phyloP scores from a whole-genome alignment of 306 rosid species.

The Gynostemma pentaphyllum region DNA sequence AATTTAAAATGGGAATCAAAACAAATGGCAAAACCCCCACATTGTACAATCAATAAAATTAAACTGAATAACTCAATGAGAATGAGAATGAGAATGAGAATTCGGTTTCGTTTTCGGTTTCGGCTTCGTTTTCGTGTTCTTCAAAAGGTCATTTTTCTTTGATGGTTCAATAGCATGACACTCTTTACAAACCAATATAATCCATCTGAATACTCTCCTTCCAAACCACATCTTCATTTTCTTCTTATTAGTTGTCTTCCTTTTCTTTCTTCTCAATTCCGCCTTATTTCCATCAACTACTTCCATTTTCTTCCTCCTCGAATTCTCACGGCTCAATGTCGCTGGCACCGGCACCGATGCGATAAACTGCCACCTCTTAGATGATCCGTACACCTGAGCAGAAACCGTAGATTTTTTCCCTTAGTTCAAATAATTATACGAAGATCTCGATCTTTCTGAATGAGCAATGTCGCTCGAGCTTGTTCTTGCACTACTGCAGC shows the following conservation, averaged over 20 bases:
- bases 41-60: neutral
- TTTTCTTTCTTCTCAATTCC: conserved; percentile 9
- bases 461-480: conserved; percentile 47
- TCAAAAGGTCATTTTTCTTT: conserved; percentile 1
- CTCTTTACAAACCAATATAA: conserved; percentile 9
- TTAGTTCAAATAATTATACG: conserved; percentile 13
- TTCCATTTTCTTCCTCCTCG: conserved; percentile 26
- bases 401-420: conserved; percentile 13
- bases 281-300: conserved; percentile 7
- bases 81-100: no score
- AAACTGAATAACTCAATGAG: neutral
- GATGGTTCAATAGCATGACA: conserved; percentile 16
- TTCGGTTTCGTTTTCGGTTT: neutral
- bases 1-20: neutral
- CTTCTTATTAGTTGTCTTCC: neutral
- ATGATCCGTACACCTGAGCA: conserved; percentile 33
- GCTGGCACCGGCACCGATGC: conserved; percentile 33
- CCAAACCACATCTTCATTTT: conserved; percentile 15
- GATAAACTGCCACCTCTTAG: conserved; percentile 76
- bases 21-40: no score
- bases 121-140: conserved; percentile 2
- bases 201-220: conserved; percentile 54
- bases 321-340: conserved; percentile 34
- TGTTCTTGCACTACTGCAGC: conserved; percentile 65
- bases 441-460: conserved; percentile 29